Percentiles rank a stretch among this genome's conserved stretches.
These are phyloP conservation scores for Hericium rajendrae DNA, from an alignment of 768 basidiomycete species.

Conservation along the genomic window DNA sequence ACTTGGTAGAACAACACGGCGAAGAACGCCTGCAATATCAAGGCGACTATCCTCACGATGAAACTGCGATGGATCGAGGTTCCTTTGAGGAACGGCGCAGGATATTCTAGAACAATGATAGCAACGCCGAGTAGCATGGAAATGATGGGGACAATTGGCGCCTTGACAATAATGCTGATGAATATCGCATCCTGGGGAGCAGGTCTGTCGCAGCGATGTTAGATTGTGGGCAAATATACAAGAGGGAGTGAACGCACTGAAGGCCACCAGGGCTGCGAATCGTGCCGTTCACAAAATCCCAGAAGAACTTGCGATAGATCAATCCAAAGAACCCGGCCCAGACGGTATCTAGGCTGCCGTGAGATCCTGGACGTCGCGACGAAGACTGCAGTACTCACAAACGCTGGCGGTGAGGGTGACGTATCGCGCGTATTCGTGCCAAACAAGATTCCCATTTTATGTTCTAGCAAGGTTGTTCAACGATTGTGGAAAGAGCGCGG, in stretches of 20 bases:
- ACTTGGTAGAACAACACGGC: constrained; percentile 74
- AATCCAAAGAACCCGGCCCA: constrained; percentile 80
- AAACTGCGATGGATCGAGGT: constrained; percentile 58
- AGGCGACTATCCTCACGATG: constrained; percentile 47
- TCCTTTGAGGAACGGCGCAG: constrained; percentile 47
- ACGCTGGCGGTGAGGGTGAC: constrained; percentile 59
- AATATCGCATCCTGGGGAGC: constrained; percentile 37
- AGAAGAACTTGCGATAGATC: constrained; percentile 90
- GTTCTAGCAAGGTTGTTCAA: not conserved
- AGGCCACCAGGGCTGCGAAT: constrained; percentile 71
- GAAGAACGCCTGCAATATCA: constrained; percentile 54
- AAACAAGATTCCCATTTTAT: constrained; percentile 68
- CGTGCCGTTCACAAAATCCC: constrained; percentile 85
- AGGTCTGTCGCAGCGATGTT: constrained; percentile 31
- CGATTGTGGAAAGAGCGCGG: not conserved
- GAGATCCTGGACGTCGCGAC: not conserved
- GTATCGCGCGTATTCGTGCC: constrained; percentile 69
- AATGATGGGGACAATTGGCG: constrained; percentile 64
- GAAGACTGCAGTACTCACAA: constrained; percentile 41
- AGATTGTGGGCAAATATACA: constrained; percentile 20
- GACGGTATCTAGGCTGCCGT: constrained; percentile 45
- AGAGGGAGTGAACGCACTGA: constrained; percentile 44
- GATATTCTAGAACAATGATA: constrained; percentile 64
- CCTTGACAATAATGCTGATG: constrained; percentile 64
- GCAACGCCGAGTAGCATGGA: constrained; percentile 50